Conservation (phyloP, 1,284 basidiomycete species). For the Heterobasidion irregulare region DNA sequence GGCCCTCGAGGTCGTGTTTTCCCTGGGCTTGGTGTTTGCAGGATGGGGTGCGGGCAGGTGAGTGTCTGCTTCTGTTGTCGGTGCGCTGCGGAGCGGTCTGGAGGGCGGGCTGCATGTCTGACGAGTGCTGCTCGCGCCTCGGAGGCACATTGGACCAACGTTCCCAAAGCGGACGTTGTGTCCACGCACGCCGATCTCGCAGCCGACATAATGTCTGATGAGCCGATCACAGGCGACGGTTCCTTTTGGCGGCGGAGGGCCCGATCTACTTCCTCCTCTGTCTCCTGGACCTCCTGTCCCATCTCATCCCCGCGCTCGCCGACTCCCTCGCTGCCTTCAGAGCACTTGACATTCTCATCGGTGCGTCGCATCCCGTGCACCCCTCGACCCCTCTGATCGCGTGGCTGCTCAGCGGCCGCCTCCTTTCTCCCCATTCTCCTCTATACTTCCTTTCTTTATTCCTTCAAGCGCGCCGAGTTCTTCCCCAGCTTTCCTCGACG, state of each 20-base stretch:
- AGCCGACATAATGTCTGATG: background rate
- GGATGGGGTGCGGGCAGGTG: conserved; percentile 48
- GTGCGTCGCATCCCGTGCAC: conserved; percentile 21
- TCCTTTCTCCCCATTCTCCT: conserved; percentile 50
- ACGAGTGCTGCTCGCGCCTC: background rate
- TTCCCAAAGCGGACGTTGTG: background rate
- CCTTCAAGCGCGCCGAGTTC: conserved; percentile 39
- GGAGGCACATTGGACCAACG: conserved; percentile 1
- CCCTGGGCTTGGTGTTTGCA: conserved; percentile 40
- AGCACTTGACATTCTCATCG: conserved; percentile 34
- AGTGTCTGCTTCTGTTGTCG: conserved; percentile 17
- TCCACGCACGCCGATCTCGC: background rate
- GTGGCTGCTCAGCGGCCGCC: conserved; percentile 29
- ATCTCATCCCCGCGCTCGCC: conserved; percentile 41
- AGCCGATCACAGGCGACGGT: conserved; percentile 33
- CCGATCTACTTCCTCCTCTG: conserved; percentile 50
- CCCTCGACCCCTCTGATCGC: background rate
- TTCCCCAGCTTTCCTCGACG: conserved; percentile 42
- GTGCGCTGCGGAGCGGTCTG: background rate
- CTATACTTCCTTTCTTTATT: conserved; percentile 47
- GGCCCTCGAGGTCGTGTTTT: conserved; percentile 51
- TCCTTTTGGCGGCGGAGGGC: conserved; percentile 54
- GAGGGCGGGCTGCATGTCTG: background rate
- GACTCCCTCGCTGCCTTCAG: conserved; percentile 27
- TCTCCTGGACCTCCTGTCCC: conserved; percentile 51